Evolutionary conservation across 257 asterid species (phyloP), one percentile per base, ranked within the genome.

Genomic region (Buddleja alternifolia): DNA sequence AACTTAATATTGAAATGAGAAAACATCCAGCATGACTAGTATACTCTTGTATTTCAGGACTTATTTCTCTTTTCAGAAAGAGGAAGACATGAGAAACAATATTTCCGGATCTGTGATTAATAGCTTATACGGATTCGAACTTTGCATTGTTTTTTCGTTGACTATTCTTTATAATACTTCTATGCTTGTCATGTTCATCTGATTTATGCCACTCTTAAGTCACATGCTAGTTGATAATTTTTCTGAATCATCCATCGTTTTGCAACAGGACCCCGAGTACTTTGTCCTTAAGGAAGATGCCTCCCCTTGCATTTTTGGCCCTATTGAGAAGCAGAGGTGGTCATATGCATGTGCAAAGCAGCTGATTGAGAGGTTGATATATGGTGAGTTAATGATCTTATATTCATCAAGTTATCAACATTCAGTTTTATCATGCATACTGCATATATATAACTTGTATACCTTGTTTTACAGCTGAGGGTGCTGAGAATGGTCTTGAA

Each of bases 321-420:
- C 95, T 32, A 79, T 87, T 81, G 91, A 87, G 66, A 87, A 87
- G 78, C 95, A 87, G 72, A 79, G 91, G 81, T 87, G 95, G 95
- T 87, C 95, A 8, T 85, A 87, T 32, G 94, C 94, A 51, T 87
- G 94, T 58, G 90, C 90, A 36, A 87, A 87, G 86, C 94, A 87
- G 66, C 76, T 87, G 60, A 85, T 87, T 71, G 95, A 87, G 81
- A 80, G 91, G 69, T 77, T 87, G 78, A 77, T 87, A 53, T 87
- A 83, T 71, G 95, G 95, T 87, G 73, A 70, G 91, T 47, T 39
- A 15, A 20, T 37, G 73, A 23, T 74, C 46, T 44, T 10, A 14
- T 51, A 24, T 9, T 29, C 34, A 29, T 29, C n/a, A n/a, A n/a
- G n/a, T n/a, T n/a, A n/a, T n/a, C 34, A 5, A 29, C 34, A 29